Conservation (phyloP, 345 rosid species). For the Viola odorata region DNA sequence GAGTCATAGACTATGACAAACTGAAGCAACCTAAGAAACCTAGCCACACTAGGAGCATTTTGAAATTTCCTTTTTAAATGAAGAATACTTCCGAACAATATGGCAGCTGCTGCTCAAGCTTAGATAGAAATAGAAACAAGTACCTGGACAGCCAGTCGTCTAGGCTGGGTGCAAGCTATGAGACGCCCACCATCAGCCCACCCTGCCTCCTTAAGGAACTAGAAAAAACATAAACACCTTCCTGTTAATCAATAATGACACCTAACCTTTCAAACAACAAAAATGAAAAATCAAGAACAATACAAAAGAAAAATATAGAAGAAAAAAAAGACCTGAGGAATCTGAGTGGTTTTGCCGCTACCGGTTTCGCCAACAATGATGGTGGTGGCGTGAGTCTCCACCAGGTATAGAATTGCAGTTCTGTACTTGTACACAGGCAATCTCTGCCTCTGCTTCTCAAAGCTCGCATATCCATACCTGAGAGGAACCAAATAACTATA, state of each 20-base stretch:
- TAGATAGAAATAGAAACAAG: neutral
- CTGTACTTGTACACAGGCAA: slow-evolving; percentile 85
- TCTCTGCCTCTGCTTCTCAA: slow-evolving; percentile 86
- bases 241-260: neutral
- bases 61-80: too few species aligned
- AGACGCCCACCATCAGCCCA: slow-evolving; percentile 97
- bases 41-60: too few species aligned
- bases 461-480: slow-evolving; percentile 60
- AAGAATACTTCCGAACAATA: too few species aligned
- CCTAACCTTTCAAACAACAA: neutral
- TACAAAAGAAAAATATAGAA: neutral
- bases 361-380: slow-evolving; percentile 96
- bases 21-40: neutral
- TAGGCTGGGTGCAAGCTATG: slow-evolving; percentile 94
- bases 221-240: slow-evolving; percentile 5
- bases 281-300: neutral
- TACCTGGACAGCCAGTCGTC: slow-evolving; percentile 95
- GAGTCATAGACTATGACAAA: neutral
- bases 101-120: neutral
- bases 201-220: slow-evolving; percentile 96
- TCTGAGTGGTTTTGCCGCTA: slow-evolving; percentile 96
- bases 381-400: slow-evolving; percentile 87
- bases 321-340: slow-evolving; percentile 66
- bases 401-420: slow-evolving; percentile 71
- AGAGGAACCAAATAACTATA: too few species aligned